These are phyloP conservation scores for Apiotrichum mycotoxinovorans DNA, from an alignment of 1,284 basidiomycete species.

Conservation along the genomic window DNA sequence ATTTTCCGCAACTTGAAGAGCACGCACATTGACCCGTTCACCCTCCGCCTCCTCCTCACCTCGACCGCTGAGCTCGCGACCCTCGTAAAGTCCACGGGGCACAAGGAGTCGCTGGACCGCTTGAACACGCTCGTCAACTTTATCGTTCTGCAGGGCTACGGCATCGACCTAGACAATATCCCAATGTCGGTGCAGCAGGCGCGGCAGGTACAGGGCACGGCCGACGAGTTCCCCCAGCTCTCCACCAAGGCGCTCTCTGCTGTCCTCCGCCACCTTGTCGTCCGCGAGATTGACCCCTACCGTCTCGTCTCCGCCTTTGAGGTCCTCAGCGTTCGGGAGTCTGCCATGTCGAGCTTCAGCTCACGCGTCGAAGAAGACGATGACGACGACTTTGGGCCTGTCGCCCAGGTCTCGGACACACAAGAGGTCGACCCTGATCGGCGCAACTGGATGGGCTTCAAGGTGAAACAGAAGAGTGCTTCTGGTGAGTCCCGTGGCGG, in stretches of 20 bases:
- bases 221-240: neutral
- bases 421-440: constrained; percentile 1
- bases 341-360: neutral
- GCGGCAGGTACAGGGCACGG: neutral
- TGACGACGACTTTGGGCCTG: constrained; percentile 14
- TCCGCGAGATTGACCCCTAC: constrained; percentile 1
- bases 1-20: constrained; percentile 12
- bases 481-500: neutral
- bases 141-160: constrained; percentile 12
- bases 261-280: constrained; percentile 6
- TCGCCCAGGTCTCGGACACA: neutral
- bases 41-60: constrained; percentile 12
- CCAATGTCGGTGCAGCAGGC: constrained; percentile 11
- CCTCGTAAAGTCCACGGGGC: neutral
- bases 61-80: constrained; percentile 4
- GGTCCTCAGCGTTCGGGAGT: constrained; percentile 7
- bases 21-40: constrained; percentile 2
- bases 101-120: neutral
- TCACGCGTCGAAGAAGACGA: constrained; percentile 11
- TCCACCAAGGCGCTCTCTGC: constrained; percentile 12
- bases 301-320: constrained; percentile 15
- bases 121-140: constrained; percentile 9
- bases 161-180: constrained; percentile 17
- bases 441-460: constrained; percentile 10
- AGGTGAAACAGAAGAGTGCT: neutral